Evolutionary conservation across 2,329 filamentous ascomycete genomes (phyloP), one percentile per base, ranked within the genome.

Genomic region (Chrysosporium queenslandicum): DNA sequence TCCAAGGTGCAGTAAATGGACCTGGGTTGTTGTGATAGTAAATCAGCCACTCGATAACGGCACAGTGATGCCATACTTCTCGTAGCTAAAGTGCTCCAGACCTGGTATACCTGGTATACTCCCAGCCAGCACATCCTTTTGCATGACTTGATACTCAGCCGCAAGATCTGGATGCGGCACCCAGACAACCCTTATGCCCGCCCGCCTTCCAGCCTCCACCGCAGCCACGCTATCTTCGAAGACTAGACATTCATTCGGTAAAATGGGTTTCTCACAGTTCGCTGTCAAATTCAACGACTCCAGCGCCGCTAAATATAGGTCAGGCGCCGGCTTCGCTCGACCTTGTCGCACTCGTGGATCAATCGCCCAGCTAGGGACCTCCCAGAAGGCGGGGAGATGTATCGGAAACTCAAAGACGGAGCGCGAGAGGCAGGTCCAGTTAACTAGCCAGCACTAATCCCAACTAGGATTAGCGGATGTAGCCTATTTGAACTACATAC

Each of bases 21-120:
- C n/a, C n/a, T n/a, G n/a, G n/a, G n/a, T n/a, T n/a, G n/a, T n/a
- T n/a, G n/a, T n/a, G n/a, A n/a, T n/a, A n/a, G n/a, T n/a, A n/a
- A n/a, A n/a, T n/a, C n/a, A n/a, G n/a, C n/a, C n/a, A n/a, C n/a
- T n/a, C n/a, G n/a, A n/a, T n/a, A n/a, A n/a, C n/a, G 46, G 40
- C 45, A 53, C 32, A 55, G 59, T 25, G 21, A 71, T 66, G 9
- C 66, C 65, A 41, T 67, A 73, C 45, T 62, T 67, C 45, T 61
- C 60, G 30, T 71, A 71, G 23, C 66, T 58, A 21, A 72, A 72
- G 18, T 66, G 40, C 53, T 71, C 68, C 23, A 73, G 43, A 50
- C 58, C 70, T 0, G 46, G 27, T 30, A 72, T 61, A 16, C 59
- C 58, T 9, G 58, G 59, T 14, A 57, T 62, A 41, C 61, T 63